These are phyloP conservation scores for Mortierella sp. DNA, from an alignment of 371 early-diverging fungal species.

Conservation along the genomic window DNA sequence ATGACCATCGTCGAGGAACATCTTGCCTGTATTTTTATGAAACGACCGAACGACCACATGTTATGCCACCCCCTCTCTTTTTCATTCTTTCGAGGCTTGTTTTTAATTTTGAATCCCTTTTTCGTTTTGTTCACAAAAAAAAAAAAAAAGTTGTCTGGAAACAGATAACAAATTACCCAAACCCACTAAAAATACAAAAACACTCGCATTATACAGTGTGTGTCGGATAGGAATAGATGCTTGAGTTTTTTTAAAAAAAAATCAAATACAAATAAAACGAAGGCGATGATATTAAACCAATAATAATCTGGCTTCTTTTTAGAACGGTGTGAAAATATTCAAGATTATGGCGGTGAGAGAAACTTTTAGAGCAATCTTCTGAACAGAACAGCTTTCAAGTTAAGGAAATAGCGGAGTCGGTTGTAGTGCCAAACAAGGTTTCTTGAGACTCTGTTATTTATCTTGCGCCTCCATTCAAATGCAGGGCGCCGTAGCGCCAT, in stretches of 20 bases:
- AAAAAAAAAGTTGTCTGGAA: no score
- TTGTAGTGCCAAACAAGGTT: no score
- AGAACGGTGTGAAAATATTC: no score
- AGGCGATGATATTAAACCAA: slow-evolving; percentile 5
- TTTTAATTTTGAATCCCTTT: neutral
- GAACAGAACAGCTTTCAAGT: no score
- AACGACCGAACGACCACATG: slow-evolving; percentile 29
- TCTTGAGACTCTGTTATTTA: no score
- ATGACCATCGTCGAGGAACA: slow-evolving; percentile 46
- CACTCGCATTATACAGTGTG: neutral
- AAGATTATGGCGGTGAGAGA: no score
- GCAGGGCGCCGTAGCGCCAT: no score
- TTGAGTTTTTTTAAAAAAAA: no score
- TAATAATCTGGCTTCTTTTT: no score
- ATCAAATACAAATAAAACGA: slow-evolving; percentile 5
- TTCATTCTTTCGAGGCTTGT: neutral
- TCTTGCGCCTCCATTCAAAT: no score
- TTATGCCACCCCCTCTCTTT: slow-evolving; percentile 5
- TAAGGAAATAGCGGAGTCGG: no score
- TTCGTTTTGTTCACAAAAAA: slow-evolving; percentile 14
- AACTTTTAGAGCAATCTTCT: no score
- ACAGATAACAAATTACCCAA: neutral
- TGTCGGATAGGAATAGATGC: neutral
- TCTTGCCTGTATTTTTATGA: slow-evolving; percentile 34
- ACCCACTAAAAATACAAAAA: neutral